These are phyloP conservation scores for Huntiella moniliformis DNA, from an alignment of 2,329 filamentous ascomycete genomes.

Conservation along the genomic window DNA sequence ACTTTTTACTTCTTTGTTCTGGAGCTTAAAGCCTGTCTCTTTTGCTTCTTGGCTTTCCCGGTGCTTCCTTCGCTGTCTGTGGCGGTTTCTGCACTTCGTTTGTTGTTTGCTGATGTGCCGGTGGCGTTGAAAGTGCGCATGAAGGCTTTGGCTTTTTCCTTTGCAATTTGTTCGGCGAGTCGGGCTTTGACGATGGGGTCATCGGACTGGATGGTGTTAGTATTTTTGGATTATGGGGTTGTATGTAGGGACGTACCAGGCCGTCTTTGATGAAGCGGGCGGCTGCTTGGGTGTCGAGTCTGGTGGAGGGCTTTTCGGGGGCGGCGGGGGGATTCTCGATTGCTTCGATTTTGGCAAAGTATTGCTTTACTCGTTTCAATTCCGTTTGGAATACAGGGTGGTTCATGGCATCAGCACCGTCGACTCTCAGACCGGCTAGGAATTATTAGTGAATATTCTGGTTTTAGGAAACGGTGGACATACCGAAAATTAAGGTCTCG, in stretches of 20 bases:
- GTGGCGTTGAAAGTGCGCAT: constrained; percentile 22
- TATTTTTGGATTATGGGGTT: not conserved
- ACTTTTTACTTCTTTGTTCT: constrained; percentile 1
- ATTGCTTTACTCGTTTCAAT: constrained; percentile 70
- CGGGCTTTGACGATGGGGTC: constrained; percentile 33
- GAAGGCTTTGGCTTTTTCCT: constrained; percentile 33
- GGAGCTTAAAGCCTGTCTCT: constrained; percentile 5
- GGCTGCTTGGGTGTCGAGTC: constrained; percentile 55
- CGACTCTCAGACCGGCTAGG: constrained; percentile 52
- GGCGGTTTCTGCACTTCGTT: too few species aligned
- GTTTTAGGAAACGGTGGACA: constrained; percentile 15
- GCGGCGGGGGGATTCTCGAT: constrained; percentile 40
- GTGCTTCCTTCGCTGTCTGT: not conserved
- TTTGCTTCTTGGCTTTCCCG: constrained; percentile 7
- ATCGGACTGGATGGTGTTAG: constrained; percentile 22
- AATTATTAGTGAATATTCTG: constrained; percentile 16
- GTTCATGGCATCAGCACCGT: constrained; percentile 61
- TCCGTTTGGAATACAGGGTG: constrained; percentile 66
- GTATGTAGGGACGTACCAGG: constrained; percentile 32
- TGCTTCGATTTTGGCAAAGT: constrained; percentile 78
- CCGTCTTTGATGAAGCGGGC: constrained; percentile 67
- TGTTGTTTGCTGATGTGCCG: not conserved
- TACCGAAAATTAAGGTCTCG: constrained; percentile 77
- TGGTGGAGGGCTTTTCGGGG: constrained; percentile 24
- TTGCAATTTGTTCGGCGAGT: constrained; percentile 36